Base-by-base conservation (phyloP, 2,329 filamentous ascomycete species). In the Chaetomium sp. region DNA sequence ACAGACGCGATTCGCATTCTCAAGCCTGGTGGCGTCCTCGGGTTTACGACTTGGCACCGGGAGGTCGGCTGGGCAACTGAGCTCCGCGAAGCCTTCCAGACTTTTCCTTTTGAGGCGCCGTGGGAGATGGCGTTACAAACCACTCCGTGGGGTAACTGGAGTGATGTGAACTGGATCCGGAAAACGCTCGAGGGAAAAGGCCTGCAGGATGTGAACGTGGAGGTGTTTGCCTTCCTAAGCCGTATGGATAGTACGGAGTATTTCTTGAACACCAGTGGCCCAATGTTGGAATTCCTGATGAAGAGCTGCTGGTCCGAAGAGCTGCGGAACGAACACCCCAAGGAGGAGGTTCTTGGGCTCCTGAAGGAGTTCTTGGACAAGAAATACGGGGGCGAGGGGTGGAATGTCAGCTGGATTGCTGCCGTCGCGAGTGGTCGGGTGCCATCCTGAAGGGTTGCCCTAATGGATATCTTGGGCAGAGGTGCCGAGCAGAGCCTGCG, bases 1-100 rank as follows among this genome's bases (percentile, higher is more conserved):
- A 73, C 76, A 61, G 84, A 87, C 62, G 74, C 74, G 7, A 73
- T 84, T 52, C 79, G 84, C 7, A 72, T 86, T 14, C 71, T 86
- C 32, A 79, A 75, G 60, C 77, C 79, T 1, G 82, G 81, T 4
- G 85, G 85, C 3, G 75, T 78, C 5, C 67, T 87, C 32, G 85
- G 86, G 62, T 72, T 85, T 38, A 71, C 71, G 40, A 70, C 68
- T 0, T 70, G 67, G 68, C 61, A 71, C 54, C 53, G 62, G 5
- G 66, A 61, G 1, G 65, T 67, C 12, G 66, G 63, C 37, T 78
- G 74, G 73, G 45, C 64, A 3, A 62, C 67, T 0, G 73, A 77
- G 35, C 40, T 77, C 36, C 63, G 66, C 10, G 65, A 66, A 0
- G 73, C 73, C 7, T 73, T 79, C 40, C 64, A 61, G 11, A 67